These are phyloP conservation scores for Eucalyptus albens DNA, from an alignment of 345 rosid species.

Conservation along the genomic window DNA sequence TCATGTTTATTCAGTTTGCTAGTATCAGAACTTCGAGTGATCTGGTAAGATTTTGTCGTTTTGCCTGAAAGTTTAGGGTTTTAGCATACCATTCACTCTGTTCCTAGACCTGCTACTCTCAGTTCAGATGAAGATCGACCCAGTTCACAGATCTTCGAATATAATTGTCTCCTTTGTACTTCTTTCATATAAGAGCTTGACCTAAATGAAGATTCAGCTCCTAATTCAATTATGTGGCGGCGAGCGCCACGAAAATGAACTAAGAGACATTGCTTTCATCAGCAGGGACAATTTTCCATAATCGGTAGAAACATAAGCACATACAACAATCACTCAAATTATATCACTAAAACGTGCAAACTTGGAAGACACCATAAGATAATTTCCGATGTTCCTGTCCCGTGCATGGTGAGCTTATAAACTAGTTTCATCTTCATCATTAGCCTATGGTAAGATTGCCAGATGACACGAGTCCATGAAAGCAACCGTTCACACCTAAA, in stretches of 20 bases:
- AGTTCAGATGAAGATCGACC: not conserved
- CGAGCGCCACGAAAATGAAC: not conserved
- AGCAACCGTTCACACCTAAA: not conserved
- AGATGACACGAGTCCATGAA: too few relatives aligned
- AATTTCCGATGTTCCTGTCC: too few relatives aligned
- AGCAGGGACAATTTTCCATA: too few relatives aligned
- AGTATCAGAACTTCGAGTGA: not conserved
- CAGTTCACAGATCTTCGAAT: not conserved
- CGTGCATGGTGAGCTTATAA: too few relatives aligned
- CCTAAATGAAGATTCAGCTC: not conserved
- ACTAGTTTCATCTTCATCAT: too few relatives aligned
- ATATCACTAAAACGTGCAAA: too few relatives aligned
- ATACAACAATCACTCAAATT: too few relatives aligned
- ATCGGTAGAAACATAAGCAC: not conserved
- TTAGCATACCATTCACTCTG: not conserved
- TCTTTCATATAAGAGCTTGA: not conserved
- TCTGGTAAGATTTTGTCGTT: not conserved
- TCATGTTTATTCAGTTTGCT: not conserved
- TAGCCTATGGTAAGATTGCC: too few relatives aligned
- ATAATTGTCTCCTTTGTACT: too few relatives aligned
- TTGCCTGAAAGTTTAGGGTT: not conserved
- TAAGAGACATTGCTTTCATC: not conserved
- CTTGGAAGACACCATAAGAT: too few relatives aligned
- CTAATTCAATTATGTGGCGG: not conserved
- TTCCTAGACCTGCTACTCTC: not conserved